Evolutionary conservation across 345 rosid genomes (phyloP), one percentile per base, ranked within the genome.

Genomic region (Sapria himalayana): DNA sequence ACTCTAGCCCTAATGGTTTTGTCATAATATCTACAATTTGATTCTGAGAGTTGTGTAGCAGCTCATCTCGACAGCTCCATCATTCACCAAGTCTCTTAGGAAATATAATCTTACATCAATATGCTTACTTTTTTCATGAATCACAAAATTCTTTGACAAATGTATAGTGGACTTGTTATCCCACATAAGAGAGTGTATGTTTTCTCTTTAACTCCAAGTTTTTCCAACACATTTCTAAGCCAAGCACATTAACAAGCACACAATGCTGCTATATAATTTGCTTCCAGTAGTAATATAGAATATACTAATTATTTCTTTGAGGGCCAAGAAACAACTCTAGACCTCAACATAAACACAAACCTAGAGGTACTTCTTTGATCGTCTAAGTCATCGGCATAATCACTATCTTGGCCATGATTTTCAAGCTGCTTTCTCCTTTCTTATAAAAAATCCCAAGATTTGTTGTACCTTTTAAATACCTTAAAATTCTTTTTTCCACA

Each of bases 41-140:
- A 2, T 39, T 4, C 2, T 8, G n/a, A n/a, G 22, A 19, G 25
- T 39, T 15, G 24, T 22, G 21, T 23, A 38, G 11, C 20, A 19
- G 4, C 7, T n/a, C 19, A 38, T 9, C 7, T 38, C 9, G 3
- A 38, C 21, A 15, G 12, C 20, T 17, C 42, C 42, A 14, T 38
- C 42, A 14, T 38, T 38, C 2, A 38, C 42, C 42, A 38, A 38
- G 6, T 38, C 42, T 2, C 42, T 14, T n/a, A 38, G 12, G 42
- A 13, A 38, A 19, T 38, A 13, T 7, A 14, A 38, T 23, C 42
- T 38, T 36, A 36, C 39, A 36, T 36, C 13, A 1, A 18, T 38
- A 6, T 38, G 24, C 24, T 38, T 38, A 2, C 25, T 40, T 17
- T 2, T 40, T 20, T 29, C 27, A 4, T 40, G 44, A 8, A 40